Evolutionary conservation across 108 stramenopile species (phyloP).

Genomic region (Cylindrotheca closterium): DNA sequence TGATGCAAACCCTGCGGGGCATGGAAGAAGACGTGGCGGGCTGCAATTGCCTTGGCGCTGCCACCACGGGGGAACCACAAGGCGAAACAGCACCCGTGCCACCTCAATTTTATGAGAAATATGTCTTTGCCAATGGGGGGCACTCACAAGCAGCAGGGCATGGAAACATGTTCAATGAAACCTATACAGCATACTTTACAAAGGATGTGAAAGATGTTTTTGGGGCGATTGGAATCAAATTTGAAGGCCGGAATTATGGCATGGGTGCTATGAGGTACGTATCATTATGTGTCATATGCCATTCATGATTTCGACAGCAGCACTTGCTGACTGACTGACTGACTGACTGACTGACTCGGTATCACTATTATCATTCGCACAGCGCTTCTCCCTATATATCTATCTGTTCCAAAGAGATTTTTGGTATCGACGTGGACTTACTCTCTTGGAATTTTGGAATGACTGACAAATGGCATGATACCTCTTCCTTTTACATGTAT

Average conservation of each 20-base stretch:
- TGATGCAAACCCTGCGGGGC: neutral
- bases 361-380: neutral
- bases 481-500: constrained; percentile 24
- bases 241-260: constrained; percentile 52
- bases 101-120: constrained; percentile 3
- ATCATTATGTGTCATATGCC: neutral
- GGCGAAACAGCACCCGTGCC: neutral
- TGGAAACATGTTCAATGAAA: constrained; percentile 66
- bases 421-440: constrained; percentile 60
- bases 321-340: neutral
- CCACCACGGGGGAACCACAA: neutral
- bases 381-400: constrained; percentile 2
- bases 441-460: constrained; percentile 61
- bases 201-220: constrained; percentile 37
- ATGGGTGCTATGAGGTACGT: constrained; percentile 17
- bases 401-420: constrained; percentile 54
- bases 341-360: neutral
- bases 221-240: constrained; percentile 52
- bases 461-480: constrained; percentile 21
- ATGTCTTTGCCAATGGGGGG: constrained; percentile 63
- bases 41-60: constrained; percentile 9
- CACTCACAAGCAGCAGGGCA: constrained; percentile 76
- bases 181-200: constrained; percentile 62
- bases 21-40: neutral
- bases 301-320: too few species aligned